Conservation (phyloP, 176 grass and related monocot species). For the Puccinellia tenuiflora region DNA sequence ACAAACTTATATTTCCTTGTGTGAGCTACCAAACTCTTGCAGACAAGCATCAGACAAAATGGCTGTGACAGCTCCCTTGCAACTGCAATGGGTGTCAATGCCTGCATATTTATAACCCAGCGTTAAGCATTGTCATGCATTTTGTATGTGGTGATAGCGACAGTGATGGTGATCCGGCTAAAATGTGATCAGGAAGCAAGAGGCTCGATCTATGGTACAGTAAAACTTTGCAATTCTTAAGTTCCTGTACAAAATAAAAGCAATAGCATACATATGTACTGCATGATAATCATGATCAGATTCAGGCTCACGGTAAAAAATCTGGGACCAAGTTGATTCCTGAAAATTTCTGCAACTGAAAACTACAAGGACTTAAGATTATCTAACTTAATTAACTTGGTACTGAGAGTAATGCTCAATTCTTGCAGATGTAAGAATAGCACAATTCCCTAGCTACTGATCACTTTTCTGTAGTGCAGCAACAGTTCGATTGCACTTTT, state of each 20-base stretch:
- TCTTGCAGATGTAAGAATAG: background rate
- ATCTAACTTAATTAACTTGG: background rate
- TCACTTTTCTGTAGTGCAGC: background rate
- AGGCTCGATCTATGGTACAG: background rate
- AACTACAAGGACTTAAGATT: background rate
- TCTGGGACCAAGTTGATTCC: background rate
- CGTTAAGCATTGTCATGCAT: background rate
- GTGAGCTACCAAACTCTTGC: slow-evolving; percentile 30
- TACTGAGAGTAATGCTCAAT: background rate
- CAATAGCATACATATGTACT: background rate
- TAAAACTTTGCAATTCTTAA: background rate
- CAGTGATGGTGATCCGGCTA: slow-evolving; percentile 7
- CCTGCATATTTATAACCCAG: slow-evolving; percentile 5
- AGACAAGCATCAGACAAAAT: slow-evolving; percentile 26
- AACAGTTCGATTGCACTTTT: background rate
- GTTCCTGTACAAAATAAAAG: background rate
- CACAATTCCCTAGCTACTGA: background rate
- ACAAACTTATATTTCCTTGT: slow-evolving; percentile 15
- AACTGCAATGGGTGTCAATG: slow-evolving; percentile 22
- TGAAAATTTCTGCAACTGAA: background rate
- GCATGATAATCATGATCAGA: background rate
- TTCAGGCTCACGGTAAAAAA: background rate
- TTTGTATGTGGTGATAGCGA: slow-evolving; percentile 21
- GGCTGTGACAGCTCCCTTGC: slow-evolving; percentile 30
- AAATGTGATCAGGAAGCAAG: slow-evolving; percentile 33